Conservation (phyloP, 1,284 basidiomycete genomes). For the Ceratobasidium sp. region DNA sequence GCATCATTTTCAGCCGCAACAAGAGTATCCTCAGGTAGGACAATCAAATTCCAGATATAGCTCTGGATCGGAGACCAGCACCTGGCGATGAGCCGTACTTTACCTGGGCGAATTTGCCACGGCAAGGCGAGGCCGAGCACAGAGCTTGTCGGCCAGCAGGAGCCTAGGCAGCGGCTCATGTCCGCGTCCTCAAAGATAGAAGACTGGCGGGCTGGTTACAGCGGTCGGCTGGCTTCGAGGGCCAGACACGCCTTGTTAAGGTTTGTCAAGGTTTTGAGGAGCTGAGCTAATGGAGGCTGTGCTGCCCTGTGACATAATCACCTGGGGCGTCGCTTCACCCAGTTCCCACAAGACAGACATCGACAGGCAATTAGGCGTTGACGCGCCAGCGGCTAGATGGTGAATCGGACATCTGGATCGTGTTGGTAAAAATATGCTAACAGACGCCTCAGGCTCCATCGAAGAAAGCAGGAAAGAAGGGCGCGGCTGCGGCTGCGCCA, state of each 20-base stretch:
- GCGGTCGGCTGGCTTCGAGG: neutral
- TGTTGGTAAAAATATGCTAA: neutral
- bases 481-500: constrained; percentile 66
- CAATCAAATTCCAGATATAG: too few species aligned
- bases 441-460: constrained; percentile 72
- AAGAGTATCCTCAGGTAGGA: too few species aligned
- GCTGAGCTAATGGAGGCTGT: constrained; percentile 5
- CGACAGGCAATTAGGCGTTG: constrained; percentile 3
- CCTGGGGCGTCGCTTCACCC: constrained; percentile 21
- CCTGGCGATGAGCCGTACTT: too few species aligned
- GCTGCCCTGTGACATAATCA: neutral
- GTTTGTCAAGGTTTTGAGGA: neutral
- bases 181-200: too few species aligned
- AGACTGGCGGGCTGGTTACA: neutral
- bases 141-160: constrained; percentile 60
- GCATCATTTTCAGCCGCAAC: too few species aligned
- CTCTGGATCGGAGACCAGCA: too few species aligned
- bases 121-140: constrained; percentile 92
- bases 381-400: constrained; percentile 31
- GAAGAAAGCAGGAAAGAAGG: constrained; percentile 92
- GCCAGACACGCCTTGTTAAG: neutral
- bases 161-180: too few species aligned
- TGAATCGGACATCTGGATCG: neutral
- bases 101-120: constrained; percentile 65
- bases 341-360: constrained; percentile 31